These are phyloP conservation scores for Coelastrella sp. DNA, from an alignment of 139 green algal genomes.

Conservation along the genomic window DNA sequence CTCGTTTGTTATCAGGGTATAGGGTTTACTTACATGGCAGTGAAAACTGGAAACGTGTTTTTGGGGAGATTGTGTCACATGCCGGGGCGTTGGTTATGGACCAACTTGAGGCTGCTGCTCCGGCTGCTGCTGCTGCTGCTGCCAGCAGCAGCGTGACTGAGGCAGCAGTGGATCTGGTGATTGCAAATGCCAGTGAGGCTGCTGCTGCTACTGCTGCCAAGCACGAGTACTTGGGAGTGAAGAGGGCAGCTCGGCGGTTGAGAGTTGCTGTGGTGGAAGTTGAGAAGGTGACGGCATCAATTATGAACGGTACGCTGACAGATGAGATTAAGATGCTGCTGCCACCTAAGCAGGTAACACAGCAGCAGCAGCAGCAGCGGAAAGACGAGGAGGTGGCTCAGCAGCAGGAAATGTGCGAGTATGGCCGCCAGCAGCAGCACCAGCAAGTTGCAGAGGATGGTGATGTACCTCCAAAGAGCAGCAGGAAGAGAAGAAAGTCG, in stretches of 20 bases:
- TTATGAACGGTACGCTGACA: not conserved
- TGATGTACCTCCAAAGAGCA: not conserved
- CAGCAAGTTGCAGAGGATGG: not conserved
- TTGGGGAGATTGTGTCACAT: not conserved
- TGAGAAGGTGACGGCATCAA: not conserved
- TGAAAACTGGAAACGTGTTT: not conserved
- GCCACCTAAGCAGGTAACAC: not conserved
- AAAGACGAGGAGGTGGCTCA: not conserved
- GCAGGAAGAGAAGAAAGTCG: not conserved
- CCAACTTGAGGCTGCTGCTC: not conserved
- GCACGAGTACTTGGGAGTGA: not conserved
- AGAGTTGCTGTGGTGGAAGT: constrained; percentile 9
- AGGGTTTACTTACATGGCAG: constrained; percentile 4
- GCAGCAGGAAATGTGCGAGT: too few species aligned
- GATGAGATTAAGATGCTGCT: constrained; percentile 9
- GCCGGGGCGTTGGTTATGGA: not conserved
- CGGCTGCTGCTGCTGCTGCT: constrained; percentile 9
- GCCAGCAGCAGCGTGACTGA: constrained; percentile 1
- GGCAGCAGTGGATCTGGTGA: constrained; percentile 23
- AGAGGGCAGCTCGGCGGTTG: constrained; percentile 2
- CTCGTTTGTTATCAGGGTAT: not conserved
- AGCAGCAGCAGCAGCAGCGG: constrained; percentile 38
- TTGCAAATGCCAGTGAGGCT: not conserved
- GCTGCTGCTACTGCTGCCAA: constrained; percentile 10
- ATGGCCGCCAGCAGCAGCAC: constrained; percentile 20